Evolutionary conservation across 106 monocot genomes (phyloP), one percentile per base, ranked within the genome.

Genomic region (Phalaenopsis aphrodite): DNA sequence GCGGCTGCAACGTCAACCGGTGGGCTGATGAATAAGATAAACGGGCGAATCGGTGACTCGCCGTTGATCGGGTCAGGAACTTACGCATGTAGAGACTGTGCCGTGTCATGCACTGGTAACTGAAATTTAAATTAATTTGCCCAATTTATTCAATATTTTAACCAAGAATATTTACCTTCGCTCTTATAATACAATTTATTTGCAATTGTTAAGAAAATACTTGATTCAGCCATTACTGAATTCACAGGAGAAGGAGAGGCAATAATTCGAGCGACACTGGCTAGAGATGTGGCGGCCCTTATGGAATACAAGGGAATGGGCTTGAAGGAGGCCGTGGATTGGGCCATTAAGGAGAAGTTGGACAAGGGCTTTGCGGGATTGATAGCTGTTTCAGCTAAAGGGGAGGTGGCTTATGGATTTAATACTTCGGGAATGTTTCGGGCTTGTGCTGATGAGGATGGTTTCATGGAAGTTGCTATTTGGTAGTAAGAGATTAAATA

Each of bases 1-100:
- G 98, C 89, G 2, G 92, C 97, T 2, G 94, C 98, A 6, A 98
- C 98, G 5, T 98, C 98, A 41, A 98, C 98, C 1, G 95, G 98
- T 9, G 98, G 94, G 24, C 89, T 98, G 56, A 91, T 98, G 98
- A 98, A 98, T 85, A 98, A 98, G 78, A 89, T 84, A 84, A 74
- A 56, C 45, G 98, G 98, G 14, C 87, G 98, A 17, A 92, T 98
- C 68, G 98, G 98, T 9, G 98, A 98, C 86, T 98, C 98, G 1
- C 94, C 98, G 0, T 56, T 98, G 42, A 94, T 98, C 45, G 98
- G 98, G 0, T 56, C 98, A 0, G 98, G 98, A 1, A 98, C 98
- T 10, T 98, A 98, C 81, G 98, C 98, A 4, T 94, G 98, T 76
- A 30, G 78, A 17, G 41, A 78, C 3, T 98, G 98, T 56, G 98